A percentile compares a stretch with the other conserved stretches of the same genome.
phyloP scores from a whole-genome alignment of 345 rosid species.

The Boechera stricta region DNA sequence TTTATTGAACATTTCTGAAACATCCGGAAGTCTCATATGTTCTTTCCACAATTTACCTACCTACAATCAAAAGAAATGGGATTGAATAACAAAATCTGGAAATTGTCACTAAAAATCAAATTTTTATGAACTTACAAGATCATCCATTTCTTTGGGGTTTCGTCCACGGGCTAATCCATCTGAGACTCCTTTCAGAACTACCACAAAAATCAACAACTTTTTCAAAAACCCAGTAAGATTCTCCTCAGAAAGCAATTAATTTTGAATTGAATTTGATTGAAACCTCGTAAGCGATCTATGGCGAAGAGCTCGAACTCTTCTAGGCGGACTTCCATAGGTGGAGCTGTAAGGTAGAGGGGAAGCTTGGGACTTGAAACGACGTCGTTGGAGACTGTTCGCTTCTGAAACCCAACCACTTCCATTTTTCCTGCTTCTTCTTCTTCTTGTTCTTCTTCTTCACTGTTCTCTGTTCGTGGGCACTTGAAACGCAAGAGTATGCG shows the following conservation, averaged over 20 bases:
- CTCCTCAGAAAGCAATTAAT: background rate
- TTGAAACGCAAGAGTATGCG: constrained; percentile 47
- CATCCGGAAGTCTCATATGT: constrained; percentile 67
- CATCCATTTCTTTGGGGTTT: constrained; percentile 75
- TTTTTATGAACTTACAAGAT: constrained; percentile 51
- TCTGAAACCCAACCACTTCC: constrained; percentile 58
- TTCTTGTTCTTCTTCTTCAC: constrained; percentile 2
- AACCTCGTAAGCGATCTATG: constrained; percentile 90
- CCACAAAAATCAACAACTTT: background rate
- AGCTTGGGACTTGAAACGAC: constrained; percentile 49
- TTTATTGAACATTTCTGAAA: constrained; percentile 60
- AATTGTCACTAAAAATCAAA: background rate
- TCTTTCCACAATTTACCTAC: constrained; percentile 59
- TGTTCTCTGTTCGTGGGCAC: background rate
- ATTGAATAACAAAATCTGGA: background rate
- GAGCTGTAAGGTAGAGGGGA: constrained; percentile 80
- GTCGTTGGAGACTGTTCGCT: constrained; percentile 35
- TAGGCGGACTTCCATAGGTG: constrained; percentile 82
- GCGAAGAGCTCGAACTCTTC: constrained; percentile 95
- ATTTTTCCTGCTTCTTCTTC: constrained; percentile 29
- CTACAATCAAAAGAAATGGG: constrained; percentile 34
- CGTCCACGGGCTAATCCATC: constrained; percentile 85
- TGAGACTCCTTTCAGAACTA: constrained; percentile 82
- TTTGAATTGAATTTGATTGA: background rate
- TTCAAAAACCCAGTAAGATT: background rate